Evolutionary conservation across 768 basidiomycete species (phyloP).

Genomic region (Harrya chromipes): DNA sequence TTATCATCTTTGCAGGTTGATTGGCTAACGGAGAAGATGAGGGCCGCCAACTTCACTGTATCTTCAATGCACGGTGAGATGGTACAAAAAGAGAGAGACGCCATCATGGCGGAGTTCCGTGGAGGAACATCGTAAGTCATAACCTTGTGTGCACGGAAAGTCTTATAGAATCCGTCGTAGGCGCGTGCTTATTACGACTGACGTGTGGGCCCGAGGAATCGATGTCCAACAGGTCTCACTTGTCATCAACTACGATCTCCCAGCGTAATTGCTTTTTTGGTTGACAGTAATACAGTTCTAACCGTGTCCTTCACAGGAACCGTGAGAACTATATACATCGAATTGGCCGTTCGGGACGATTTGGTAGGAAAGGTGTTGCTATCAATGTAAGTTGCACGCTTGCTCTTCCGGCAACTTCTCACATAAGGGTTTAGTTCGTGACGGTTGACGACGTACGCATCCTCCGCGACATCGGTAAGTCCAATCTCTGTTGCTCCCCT

Average conservation of each 20-base stretch:
- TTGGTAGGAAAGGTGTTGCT: slow-evolving; percentile 98
- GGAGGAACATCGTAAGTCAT: slow-evolving; percentile 79
- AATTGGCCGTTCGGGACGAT: slow-evolving; percentile 98
- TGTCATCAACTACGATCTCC: slow-evolving; percentile 96
- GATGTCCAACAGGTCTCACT: slow-evolving; percentile 98
- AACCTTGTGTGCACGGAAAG: background rate
- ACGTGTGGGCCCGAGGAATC: slow-evolving; percentile 97
- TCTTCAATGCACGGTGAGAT: slow-evolving; percentile 96
- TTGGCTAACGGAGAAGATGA: slow-evolving; percentile 99
- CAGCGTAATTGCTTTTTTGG: slow-evolving; percentile 56
- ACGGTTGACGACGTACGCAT: slow-evolving; percentile 96
- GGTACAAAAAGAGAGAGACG: slow-evolving; percentile 93
- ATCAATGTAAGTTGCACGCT: slow-evolving; percentile 74
- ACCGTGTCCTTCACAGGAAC: slow-evolving; percentile 48
- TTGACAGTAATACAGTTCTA: slow-evolving; percentile 9
- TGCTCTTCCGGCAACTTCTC: slow-evolving; percentile 9
- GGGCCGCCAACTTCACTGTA: slow-evolving; percentile 97
- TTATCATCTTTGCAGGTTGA: slow-evolving; percentile 61
- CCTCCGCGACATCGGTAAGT: slow-evolving; percentile 91
- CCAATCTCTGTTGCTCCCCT: background rate
- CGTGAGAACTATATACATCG: slow-evolving; percentile 99
- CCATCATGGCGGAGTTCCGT: slow-evolving; percentile 96
- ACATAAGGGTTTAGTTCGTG: slow-evolving; percentile 59
- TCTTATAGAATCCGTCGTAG: slow-evolving; percentile 36
- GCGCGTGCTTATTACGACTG: slow-evolving; percentile 93